Conservation (phyloP, 495 filamentous ascomycete species). For the Letharia lupina region DNA sequence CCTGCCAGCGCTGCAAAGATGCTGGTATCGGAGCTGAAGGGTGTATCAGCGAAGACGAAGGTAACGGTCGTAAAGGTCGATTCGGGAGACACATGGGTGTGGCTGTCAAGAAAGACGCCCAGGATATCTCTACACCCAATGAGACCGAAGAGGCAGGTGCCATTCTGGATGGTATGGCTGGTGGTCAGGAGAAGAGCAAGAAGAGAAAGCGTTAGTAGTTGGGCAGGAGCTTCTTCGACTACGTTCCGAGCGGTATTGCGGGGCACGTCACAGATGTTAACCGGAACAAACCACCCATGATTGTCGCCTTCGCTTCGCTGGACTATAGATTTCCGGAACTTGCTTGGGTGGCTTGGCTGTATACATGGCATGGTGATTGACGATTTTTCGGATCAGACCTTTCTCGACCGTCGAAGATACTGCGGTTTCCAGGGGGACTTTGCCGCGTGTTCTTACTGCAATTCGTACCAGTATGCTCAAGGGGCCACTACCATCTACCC, state of each 20-base stretch:
- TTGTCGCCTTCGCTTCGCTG: background rate
- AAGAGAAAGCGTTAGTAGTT: constrained; percentile 58
- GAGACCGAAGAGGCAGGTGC: constrained; percentile 32
- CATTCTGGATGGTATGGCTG: constrained; percentile 27
- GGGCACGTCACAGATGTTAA: background rate
- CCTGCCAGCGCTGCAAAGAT: constrained; percentile 90
- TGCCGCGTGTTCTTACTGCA: background rate
- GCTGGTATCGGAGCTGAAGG: constrained; percentile 85
- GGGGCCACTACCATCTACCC: background rate
- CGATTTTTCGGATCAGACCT: background rate
- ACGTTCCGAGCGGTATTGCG: background rate
- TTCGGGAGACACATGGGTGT: constrained; percentile 96
- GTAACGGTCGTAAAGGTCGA: constrained; percentile 90
- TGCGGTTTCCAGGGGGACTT: no score
- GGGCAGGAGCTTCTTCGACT: background rate
- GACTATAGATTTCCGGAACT: background rate
- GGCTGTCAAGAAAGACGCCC: constrained; percentile 62
- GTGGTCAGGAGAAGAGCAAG: constrained; percentile 54
- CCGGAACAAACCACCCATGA: background rate
- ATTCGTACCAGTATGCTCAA: background rate
- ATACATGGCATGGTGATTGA: background rate
- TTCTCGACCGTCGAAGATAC: background rate
- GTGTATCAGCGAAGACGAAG: constrained; percentile 94
- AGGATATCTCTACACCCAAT: constrained; percentile 27
- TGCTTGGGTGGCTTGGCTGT: background rate